Evolutionary conservation across 192 early-diverging fungal species (phyloP), one percentile per base, ranked within the genome.

Genomic region (Chytriomyces sp.): DNA sequence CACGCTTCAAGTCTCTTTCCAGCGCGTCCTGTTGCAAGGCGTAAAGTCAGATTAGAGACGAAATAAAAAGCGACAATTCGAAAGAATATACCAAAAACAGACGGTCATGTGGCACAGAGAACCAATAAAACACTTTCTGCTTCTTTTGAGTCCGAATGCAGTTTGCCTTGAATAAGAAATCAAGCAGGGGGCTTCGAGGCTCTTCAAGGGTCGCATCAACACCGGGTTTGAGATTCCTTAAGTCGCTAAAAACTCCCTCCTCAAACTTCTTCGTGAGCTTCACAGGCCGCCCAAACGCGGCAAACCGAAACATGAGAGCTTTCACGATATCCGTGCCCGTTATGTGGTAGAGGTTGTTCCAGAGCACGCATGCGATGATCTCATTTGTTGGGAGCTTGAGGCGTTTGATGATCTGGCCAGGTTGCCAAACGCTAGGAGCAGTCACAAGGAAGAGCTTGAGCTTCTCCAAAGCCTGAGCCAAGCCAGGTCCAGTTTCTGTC

Each of bases 91-190:
- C 78, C 84, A 83, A 72, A 77, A 99, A 99, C 39, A 99, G 89
- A 39, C 91, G 75, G 75, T 99, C 95, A 76, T 96, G 95, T 10
- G 90, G 91, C n/a, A 99, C 96, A n/a, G 93, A 92, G 76, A 89
- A 91, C 95, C 96, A 99, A 77, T 91, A 96, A 78, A 98, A 99
- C 22, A 99, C 96, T 63, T 98, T 98, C 82, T 99, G 96, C 83
- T 98, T 98, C 86, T 98, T 99, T 78, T 98, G 96, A 3, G 95
- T 96, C 39, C 96, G 90, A 71, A 99, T 94, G 80, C 95, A 98
- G 61, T 93, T 89, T 83, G 96, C 90, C 78, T 93, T 94, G 85
- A 94, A 93, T 52, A 99, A 84, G 75, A 96, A 90, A 76, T 96
- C 94, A 37, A 99, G 79, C 70, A 98, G 93, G 53, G 94, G 94